Evolutionary conservation across 345 rosid genomes (phyloP).

Genomic region (Firmiana major): DNA sequence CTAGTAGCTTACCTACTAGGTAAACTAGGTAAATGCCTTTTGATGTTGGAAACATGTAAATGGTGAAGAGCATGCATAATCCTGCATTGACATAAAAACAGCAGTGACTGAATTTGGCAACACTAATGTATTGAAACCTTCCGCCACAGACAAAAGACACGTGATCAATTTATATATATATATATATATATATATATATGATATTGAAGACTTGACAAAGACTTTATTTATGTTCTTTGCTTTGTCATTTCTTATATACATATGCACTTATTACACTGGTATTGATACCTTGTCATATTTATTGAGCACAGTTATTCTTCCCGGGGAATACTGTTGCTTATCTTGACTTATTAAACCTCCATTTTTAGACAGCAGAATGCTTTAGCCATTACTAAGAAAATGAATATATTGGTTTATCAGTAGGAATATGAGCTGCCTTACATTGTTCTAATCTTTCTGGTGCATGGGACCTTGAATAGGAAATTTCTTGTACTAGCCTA

Average conservation of each 20-base stretch:
- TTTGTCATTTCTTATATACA: too few species aligned
- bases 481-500: too few species aligned
- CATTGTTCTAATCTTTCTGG: too few species aligned
- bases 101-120: constrained; percentile 13
- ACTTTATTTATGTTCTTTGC: not conserved
- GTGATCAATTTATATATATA: constrained; percentile 16
- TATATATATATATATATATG: too few species aligned
- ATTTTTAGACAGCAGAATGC: not conserved
- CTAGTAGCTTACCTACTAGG: not conserved
- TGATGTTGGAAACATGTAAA: constrained; percentile 29
- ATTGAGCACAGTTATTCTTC: not conserved
- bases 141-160: constrained; percentile 14
- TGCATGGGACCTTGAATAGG: not conserved
- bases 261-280: not conserved
- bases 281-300: not conserved
- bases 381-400: not conserved
- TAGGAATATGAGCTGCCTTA: not conserved
- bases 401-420: not conserved
- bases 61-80: constrained; percentile 23
- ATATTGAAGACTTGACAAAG: constrained; percentile 3
- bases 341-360: not conserved
- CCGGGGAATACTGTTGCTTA: not conserved
- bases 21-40: constrained; percentile 12
- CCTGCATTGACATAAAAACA: constrained; percentile 13
- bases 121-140: constrained; percentile 2